Evolutionary conservation across 192 early-diverging fungal genomes (phyloP).

Genomic region (Kappamyces sp.): DNA sequence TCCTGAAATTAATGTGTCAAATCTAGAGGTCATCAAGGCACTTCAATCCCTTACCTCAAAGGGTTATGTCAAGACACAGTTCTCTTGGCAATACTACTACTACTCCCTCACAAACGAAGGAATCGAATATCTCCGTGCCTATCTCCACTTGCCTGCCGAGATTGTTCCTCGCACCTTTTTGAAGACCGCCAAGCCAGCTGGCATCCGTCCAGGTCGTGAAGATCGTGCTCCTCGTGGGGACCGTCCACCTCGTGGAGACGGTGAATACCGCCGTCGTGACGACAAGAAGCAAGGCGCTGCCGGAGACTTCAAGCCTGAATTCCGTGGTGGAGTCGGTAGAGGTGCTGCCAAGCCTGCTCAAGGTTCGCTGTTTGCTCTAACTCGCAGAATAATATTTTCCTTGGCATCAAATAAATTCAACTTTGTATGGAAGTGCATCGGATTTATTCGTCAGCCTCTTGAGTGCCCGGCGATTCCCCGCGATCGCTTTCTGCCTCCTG

Average conservation of each 20-base stretch:
- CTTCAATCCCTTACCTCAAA: conserved; percentile 93
- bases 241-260: conserved; percentile 27
- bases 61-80: conserved; percentile 89
- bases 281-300: conserved; percentile 85
- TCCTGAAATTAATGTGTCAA: conserved; percentile 93
- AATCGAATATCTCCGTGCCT: conserved; percentile 93
- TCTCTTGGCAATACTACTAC: conserved; percentile 99
- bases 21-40: conserved; percentile 99
- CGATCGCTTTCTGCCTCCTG: not conserved
- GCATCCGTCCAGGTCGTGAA: conserved; percentile 51
- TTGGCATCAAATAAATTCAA: not conserved
- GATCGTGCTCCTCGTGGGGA: conserved; percentile 67
- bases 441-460: not conserved
- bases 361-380: not conserved
- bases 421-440: conserved; percentile 9
- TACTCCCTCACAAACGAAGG: conserved; percentile 98
- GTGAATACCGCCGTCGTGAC: conserved; percentile 75
- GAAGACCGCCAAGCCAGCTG: conserved; percentile 77
- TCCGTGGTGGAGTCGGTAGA: conserved; percentile 91
- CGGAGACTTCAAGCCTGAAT: conserved; percentile 93
- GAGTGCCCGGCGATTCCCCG: not conserved
- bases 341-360: conserved; percentile 36
- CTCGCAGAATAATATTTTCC: too few species aligned
- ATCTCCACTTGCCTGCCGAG: conserved; percentile 94
- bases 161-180: conserved; percentile 97